phyloP scores from a whole-genome alignment of 768 basidiomycete species.

The Sarcodon aspratus region DNA sequence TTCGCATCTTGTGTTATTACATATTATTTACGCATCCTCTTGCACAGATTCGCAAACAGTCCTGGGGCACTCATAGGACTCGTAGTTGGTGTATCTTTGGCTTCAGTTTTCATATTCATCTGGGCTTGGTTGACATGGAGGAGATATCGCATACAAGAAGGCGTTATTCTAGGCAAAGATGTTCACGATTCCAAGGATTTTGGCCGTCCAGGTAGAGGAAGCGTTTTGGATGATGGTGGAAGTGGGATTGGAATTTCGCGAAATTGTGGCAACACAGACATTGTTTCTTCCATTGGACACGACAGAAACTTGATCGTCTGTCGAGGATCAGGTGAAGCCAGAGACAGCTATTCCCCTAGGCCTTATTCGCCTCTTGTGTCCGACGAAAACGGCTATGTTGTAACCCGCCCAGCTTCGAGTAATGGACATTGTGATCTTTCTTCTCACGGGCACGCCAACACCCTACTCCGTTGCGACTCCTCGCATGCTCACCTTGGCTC shows the following conservation, averaged over 20 bases:
- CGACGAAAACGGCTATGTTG: neutral
- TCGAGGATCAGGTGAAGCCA: neutral
- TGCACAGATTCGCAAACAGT: neutral
- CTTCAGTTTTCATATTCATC: neutral
- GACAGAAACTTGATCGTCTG: neutral
- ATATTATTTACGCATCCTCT: neutral
- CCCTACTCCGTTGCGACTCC: neutral
- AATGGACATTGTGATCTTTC: neutral
- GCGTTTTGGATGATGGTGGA: neutral
- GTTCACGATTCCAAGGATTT: neutral
- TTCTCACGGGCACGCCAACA: neutral
- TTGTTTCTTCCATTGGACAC: neutral
- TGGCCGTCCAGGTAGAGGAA: neutral
- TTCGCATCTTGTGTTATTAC: neutral
- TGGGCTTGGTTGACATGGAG: neutral
- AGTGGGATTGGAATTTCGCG: neutral
- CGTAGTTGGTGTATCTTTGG: neutral
- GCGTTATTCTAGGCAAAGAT: neutral
- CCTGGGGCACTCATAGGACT: neutral
- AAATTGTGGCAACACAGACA: neutral
- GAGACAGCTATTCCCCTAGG: neutral
- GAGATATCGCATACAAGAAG: neutral
- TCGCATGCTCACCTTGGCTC: neutral
- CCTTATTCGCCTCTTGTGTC: too few relatives aligned
- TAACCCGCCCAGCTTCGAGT: neutral